Conservation (phyloP, 2,329 filamentous ascomycete genomes). For the Diaporthe vaccinii region DNA sequence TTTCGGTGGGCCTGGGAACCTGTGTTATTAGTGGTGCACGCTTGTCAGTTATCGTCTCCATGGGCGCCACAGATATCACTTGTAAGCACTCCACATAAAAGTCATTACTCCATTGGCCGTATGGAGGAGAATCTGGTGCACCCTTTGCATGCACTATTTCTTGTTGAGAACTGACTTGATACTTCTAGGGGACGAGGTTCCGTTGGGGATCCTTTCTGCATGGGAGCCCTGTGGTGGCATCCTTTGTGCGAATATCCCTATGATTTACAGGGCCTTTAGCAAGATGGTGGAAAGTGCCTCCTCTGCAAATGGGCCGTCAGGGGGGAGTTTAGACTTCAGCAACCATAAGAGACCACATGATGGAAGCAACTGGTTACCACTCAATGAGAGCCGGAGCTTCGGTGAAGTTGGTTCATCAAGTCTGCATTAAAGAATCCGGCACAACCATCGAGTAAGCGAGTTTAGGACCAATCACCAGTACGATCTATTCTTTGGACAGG, state of each 20-base stretch:
- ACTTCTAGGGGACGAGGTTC: neutral
- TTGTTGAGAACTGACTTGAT: neutral
- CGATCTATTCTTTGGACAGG: neutral
- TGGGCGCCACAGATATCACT: neutral
- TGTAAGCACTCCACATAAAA: neutral
- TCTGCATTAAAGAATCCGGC: neutral
- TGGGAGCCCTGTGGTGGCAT: neutral
- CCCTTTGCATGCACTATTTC: neutral
- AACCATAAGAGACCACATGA: neutral
- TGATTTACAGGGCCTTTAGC: neutral
- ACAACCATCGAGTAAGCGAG: neutral
- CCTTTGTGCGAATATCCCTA: neutral
- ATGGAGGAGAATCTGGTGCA: neutral
- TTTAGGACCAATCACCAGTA: no score
- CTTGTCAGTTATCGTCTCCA: neutral
- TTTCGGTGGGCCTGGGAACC: neutral
- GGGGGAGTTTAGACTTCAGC: neutral
- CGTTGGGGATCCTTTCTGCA: neutral
- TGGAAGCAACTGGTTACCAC: neutral
- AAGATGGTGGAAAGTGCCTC: neutral
- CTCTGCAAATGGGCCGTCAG: neutral
- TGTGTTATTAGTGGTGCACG: neutral
- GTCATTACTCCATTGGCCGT: neutral
- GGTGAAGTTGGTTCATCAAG: neutral
- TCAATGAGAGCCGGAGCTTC: neutral